These are phyloP conservation scores for Diutina rugosa DNA, from an alignment of 1,139 yeast species.

Conservation along the genomic window DNA sequence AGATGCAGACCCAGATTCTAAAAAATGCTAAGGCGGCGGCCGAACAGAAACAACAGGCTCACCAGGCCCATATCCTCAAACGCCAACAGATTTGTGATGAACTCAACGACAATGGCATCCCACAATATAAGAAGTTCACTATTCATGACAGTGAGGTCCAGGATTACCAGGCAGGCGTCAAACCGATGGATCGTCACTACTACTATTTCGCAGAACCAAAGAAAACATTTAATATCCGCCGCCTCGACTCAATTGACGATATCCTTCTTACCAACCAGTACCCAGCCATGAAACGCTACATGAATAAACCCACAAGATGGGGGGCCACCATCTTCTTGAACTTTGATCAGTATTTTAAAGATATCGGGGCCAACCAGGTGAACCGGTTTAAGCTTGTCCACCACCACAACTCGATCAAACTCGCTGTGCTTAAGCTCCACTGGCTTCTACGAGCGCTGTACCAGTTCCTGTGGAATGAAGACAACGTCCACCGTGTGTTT, in stretches of 20 bases:
- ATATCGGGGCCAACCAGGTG: not conserved
- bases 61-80: not conserved
- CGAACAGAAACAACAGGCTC: not conserved
- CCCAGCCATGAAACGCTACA: not conserved
- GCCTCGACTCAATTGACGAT: not conserved
- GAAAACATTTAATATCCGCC: not conserved
- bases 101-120: not conserved
- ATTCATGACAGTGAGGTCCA: not conserved
- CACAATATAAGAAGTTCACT: not conserved
- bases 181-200: not conserved
- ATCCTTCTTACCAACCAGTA: not conserved
- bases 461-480: too few relatives aligned
- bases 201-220: not conserved
- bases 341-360: not conserved
- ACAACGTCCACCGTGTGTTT: not conserved
- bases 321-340: too few relatives aligned
- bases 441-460: not conserved
- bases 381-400: not conserved
- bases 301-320: not conserved
- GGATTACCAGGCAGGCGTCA: not conserved
- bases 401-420: not conserved
- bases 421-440: not conserved
- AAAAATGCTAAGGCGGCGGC: not conserved
- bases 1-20: not conserved
- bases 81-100: not conserved